Base-by-base conservation (phyloP, 1,284 basidiomycete species). In the Xerocomus nothofagi region DNA sequence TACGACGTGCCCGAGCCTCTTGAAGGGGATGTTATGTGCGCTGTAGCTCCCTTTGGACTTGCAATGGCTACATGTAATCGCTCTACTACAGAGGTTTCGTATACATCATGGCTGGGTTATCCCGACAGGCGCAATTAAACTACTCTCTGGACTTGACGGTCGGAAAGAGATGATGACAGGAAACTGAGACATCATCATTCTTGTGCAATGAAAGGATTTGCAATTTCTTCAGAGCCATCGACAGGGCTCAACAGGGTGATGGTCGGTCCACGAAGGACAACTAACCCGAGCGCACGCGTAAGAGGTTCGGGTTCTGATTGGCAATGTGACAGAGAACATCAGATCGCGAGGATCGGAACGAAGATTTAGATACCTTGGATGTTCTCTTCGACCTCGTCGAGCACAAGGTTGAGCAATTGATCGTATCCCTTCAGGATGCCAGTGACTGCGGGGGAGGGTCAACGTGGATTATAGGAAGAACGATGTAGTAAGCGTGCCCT, bases 381-480 rank as follows among this genome's bases (percentile, higher is more conserved):
- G 21, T 82, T 75, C 68, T 95, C 93, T 60, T 85, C 79, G 5
- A 95, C 91, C 49, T 94, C 87, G 70, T 95, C 93, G 48, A 96
- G 80, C 42, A 96, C 96, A 49, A 99, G 84, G 70, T 99, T 99
- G 61, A 99, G 82, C 37, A 99, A 78, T 64, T 98, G 95, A 72
- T 99, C 97, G 65, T 87, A 98, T 12, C 96, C 96, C 72, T 99
- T 99, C 56, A 99, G 73, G 12, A 88, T 79, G 10, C 96, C 96
- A 15, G 85, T 89, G 39, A 98, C 97, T 98, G 63, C 31, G 30
- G 38, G 21, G 39, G 40, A 24, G n/a, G 21, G 43, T 55, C 34
- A 50, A 44, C 0, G 30, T n/a, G 37, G 2, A 37, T 39, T 23
- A 36, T 6, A 4, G 7, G 3, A 15, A 33, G 27, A 33, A 23